Evolutionary conservation across 2,329 filamentous ascomycete genomes (phyloP), one percentile per base, ranked within the genome.

Genomic region (Pleoardoris graminearum): DNA sequence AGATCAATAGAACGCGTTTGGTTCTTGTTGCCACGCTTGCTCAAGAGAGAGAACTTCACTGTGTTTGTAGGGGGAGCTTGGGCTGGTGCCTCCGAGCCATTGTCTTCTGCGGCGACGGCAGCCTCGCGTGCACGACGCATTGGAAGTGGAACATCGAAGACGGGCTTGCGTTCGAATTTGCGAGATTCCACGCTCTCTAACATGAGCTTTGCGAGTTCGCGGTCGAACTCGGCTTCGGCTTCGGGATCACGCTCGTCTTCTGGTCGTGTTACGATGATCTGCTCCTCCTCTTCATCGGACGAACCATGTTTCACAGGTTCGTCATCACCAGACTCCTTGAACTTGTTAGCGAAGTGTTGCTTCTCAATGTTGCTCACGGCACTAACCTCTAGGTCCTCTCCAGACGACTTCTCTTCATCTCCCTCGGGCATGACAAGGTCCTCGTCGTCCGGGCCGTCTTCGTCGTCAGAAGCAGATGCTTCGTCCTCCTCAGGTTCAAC

Each of bases 171-270:
- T 68, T 99, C 94, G 62, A 96, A 96, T 66, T 96, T 97, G 63
- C 94, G 86, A 4, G 93, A 95, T 62, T 99, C 94, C 65, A 96
- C 79, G 76, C 93, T 97, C 74, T 99, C 94, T 45, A 92, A 85
- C 93, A 99, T 97, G 85, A 99, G 89, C 75, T 96, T 97, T 32
- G 94, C 92, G 72, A 96, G 94, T 75, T 97, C 94, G 64, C 93
- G 90, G 69, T 99, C 95, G 70, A 99, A 99, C 36, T 99, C 94
- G 6, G 93, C 94, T 68, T 99, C 94, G 35, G 88, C 91, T 75
- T 97, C 92, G 0, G 93, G 92, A 61, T 99, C 92, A 51, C 92
- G 82, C 63, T 93, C 85, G 70, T 97, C 91, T 71, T 96, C 90
- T 67, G 93, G 88, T 54, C 92, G 86, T 38, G 91, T 95, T 42